phyloP scores from a whole-genome alignment of 768 basidiomycete species.

The Calocera cornea region DNA sequence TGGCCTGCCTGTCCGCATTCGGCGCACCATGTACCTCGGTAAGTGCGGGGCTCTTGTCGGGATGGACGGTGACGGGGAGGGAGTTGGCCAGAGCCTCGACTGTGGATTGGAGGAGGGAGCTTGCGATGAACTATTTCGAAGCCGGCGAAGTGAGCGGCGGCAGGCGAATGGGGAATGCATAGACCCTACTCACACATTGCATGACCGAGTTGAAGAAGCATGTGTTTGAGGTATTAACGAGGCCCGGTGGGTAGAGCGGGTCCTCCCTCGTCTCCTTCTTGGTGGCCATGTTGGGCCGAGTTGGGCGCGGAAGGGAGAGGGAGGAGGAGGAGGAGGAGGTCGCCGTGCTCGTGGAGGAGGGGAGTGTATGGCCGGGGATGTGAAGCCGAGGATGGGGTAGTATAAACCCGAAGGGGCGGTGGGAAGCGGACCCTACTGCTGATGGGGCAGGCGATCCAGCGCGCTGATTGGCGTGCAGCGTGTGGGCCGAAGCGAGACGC shows the following conservation, averaged over 20 bases:
- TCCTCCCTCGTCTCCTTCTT: constrained; percentile 37
- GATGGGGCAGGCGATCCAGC: neutral
- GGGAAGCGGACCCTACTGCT: neutral
- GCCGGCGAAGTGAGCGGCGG: constrained; percentile 12
- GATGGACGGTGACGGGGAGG: constrained; percentile 37
- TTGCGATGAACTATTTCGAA: constrained; percentile 47
- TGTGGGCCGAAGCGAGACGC: neutral
- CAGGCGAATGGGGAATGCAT: constrained; percentile 18
- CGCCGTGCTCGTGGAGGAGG: no score
- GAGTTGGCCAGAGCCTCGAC: constrained; percentile 32
- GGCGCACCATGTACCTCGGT: constrained; percentile 48
- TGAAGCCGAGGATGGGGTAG: neutral
- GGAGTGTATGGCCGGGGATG: neutral
- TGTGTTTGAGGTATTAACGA: constrained; percentile 69
- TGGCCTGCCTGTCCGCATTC: constrained; percentile 39
- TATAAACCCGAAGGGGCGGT: neutral
- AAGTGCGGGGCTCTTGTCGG: constrained; percentile 36
- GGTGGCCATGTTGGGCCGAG: constrained; percentile 43
- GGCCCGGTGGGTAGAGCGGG: constrained; percentile 55
- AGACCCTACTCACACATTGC: constrained; percentile 53
- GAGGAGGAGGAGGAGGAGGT: neutral
- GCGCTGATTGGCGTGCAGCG: neutral
- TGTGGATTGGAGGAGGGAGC: constrained; percentile 43
- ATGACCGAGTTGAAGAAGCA: constrained; percentile 95
- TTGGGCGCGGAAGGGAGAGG: constrained; percentile 32